Evolutionary conservation across 306 rosid species (phyloP).

Genomic region (Aeschynomene evenia): DNA sequence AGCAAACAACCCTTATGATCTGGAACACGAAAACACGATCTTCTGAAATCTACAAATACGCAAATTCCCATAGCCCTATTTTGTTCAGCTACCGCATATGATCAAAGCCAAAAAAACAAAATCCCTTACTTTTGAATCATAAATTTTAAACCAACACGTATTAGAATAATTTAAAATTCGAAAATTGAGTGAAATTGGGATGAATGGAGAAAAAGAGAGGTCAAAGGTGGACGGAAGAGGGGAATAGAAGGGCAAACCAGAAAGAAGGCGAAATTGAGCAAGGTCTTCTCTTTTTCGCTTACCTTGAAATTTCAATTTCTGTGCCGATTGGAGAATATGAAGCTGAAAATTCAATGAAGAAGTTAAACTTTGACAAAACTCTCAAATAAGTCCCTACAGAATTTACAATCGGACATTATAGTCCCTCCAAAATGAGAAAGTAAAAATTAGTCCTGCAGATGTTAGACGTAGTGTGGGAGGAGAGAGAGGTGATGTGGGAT

Average conservation of each 20-base stretch:
- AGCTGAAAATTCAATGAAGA: neutral
- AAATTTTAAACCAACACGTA: neutral
- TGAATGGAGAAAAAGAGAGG: neutral
- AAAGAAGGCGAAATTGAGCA: constrained; percentile 2
- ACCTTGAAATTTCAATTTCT: too few relatives aligned
- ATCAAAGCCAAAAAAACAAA: neutral
- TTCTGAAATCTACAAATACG: neutral
- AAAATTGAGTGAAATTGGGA: neutral
- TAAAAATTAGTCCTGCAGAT: too few relatives aligned
- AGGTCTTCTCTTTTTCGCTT: neutral
- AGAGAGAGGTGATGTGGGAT: too few relatives aligned
- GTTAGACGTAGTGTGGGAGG: too few relatives aligned
- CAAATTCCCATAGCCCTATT: neutral
- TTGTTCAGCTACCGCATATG: neutral
- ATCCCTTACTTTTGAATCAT: neutral
- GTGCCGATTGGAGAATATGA: neutral
- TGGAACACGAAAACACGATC: neutral
- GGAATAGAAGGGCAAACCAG: constrained; percentile 26
- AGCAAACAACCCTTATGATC: neutral
- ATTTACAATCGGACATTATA: too few relatives aligned
- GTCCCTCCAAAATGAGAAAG: too few relatives aligned
- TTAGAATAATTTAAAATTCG: neutral
- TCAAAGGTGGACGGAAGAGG: neutral
- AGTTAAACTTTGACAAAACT: too few relatives aligned
- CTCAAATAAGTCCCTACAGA: too few relatives aligned